Conservation (phyloP, 805 yeast genomes). For the Schwanniomyces vanrijiae region DNA sequence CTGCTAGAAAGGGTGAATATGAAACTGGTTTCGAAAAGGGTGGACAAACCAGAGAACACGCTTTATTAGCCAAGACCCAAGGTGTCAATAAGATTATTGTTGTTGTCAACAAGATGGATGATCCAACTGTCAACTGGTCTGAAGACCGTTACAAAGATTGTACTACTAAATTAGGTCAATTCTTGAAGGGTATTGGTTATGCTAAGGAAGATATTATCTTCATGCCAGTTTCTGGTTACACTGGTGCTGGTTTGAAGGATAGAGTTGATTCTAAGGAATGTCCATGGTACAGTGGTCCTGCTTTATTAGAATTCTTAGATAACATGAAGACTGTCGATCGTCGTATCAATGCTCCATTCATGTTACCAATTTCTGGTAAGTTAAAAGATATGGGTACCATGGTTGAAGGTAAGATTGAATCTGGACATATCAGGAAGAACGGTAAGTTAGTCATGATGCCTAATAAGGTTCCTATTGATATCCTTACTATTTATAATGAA, state of each 20-base stretch:
- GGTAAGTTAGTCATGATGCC: slow-evolving; percentile 86
- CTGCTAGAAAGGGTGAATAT: slow-evolving; percentile 98
- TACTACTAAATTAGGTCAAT: slow-evolving; percentile 73
- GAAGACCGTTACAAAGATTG: slow-evolving; percentile 96
- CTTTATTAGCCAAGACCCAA: slow-evolving; percentile 94
- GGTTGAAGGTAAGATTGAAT: slow-evolving; percentile 97
- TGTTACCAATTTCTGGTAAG: slow-evolving; percentile 93
- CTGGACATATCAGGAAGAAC: slow-evolving; percentile 88
- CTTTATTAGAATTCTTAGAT: slow-evolving; percentile 88
- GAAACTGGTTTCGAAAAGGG: slow-evolving; percentile 99
- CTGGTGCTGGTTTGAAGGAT: slow-evolving; percentile 95
- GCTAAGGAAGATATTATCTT: slow-evolving; percentile 78
- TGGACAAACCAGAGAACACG: slow-evolving; percentile 97
- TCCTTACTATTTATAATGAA: slow-evolving; percentile 85
- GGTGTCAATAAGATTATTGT: slow-evolving; percentile 94
- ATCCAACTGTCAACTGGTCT: slow-evolving; percentile 94
- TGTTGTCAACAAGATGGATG: slow-evolving; percentile 98
- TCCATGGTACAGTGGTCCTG: slow-evolving; percentile 95
- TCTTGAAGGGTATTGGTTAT: slow-evolving; percentile 89
- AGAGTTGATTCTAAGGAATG: slow-evolving; percentile 68
- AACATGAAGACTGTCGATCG: slow-evolving; percentile 78
- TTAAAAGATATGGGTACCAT: slow-evolving; percentile 97
- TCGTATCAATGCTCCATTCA: slow-evolving; percentile 90
- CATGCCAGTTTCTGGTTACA: slow-evolving; percentile 98
- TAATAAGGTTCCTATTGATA: slow-evolving; percentile 79